A percentile compares a stretch with the other conserved stretches of the same genome.
Evolutionary conservation across 805 yeast species (phyloP).

Genomic region (Wickerhamomyces rabaulensis): DNA sequence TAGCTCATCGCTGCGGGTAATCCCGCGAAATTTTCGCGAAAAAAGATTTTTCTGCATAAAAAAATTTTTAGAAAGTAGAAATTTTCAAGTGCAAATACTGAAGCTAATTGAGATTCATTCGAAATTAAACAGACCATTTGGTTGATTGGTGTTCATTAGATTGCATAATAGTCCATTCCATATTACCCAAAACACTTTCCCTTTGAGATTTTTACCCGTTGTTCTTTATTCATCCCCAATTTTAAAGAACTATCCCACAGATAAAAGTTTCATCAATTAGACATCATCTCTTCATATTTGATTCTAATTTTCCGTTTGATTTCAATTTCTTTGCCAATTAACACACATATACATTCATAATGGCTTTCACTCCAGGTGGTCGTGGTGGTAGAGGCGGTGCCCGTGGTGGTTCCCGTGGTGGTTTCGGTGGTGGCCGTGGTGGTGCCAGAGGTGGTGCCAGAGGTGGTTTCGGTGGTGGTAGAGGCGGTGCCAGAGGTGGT

Average conservation of each 20-base stretch:
- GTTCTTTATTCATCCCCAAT: not conserved
- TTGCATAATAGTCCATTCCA: not conserved
- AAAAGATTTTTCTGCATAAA: not conserved
- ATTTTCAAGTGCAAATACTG: not conserved
- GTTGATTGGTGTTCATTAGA: not conserved
- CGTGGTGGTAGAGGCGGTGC: slow-evolving; percentile 40
- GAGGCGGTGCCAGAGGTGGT: slow-evolving; percentile 44
- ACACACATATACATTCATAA: slow-evolving; percentile 27
- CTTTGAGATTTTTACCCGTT: not conserved
- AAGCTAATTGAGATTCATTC: not conserved
- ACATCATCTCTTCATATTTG: not conserved
- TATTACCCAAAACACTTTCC: not conserved
- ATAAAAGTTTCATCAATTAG: not conserved
- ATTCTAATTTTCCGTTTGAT: not conserved
- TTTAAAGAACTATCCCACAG: not conserved
- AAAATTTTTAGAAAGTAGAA: not conserved
- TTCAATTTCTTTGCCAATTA: not conserved
- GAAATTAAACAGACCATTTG: not conserved
- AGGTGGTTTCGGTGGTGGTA: slow-evolving; percentile 46
- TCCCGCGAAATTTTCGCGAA: not conserved
- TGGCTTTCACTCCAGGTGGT: slow-evolving; percentile 74
- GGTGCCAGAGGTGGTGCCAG: slow-evolving; percentile 36
- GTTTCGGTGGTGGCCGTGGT: slow-evolving; percentile 36
- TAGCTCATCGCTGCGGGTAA: not conserved
- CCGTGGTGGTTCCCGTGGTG: slow-evolving; percentile 52